Evolutionary conservation across 768 basidiomycete species (phyloP), one percentile per base, ranked within the genome.

Genomic region (Collybia sp.): DNA sequence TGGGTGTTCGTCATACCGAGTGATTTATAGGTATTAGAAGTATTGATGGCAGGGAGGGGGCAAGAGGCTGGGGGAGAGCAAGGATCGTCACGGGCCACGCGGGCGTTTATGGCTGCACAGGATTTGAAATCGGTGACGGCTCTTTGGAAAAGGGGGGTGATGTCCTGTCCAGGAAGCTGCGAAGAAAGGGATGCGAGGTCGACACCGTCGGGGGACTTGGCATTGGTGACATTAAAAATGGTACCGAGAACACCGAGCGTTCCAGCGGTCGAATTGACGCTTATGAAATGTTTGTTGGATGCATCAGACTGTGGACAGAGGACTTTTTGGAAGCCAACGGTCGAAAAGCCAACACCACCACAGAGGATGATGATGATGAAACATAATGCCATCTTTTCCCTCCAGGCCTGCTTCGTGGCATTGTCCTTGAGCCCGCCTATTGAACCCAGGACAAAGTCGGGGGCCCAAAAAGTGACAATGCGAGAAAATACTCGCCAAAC

Each of bases 311-410:
- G 68, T 1, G 94, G 93, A 68, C 96, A 99, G 25, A 99, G 79
- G 38, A 92, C 90, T 56, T 83, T 83, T 67, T 96, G 90, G 39
- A 95, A 81, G 31, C 95, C 95, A 53, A 99, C 90, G 33, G 96
- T 99, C 45, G 85, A 75, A 67, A 99, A 99, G 9, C 91, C 95
- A 43, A 97, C 79, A 38, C 71, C 63, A 15, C 73, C 82, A 53
- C 95, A 96, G 15, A 96, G 65, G 37, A 93, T 33, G 46, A 79
- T 53, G 42, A 93, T 89, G 58, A 97, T 84, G 64, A 88, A 82
- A 66, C 94, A 97, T 3, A 99, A 73, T 5, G 93, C 82, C 47
- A 95, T 83, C 73, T 98, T 99, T 67, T 99, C 96, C 59, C 94
- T 81, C 96, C 96, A 99, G 1, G 96, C 96, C 63, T 96, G 91